These are phyloP conservation scores for Ogataea angusta DNA, from an alignment of 805 yeast genomes.

Conservation along the genomic window DNA sequence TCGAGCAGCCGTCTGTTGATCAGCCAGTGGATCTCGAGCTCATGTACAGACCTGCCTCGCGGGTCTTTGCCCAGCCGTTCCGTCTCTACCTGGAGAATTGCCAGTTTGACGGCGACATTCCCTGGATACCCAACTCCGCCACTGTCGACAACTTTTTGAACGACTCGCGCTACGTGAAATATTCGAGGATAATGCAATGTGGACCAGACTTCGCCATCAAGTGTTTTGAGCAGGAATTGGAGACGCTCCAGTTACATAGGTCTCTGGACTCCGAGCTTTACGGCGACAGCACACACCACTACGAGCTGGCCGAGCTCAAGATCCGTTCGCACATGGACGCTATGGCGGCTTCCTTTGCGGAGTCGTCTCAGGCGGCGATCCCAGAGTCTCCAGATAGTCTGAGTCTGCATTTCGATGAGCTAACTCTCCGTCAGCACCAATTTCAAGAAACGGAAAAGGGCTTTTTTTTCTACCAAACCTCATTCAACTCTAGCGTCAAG, in stretches of 20 bases:
- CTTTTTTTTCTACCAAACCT: slow-evolving; percentile 68
- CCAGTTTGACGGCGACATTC: slow-evolving; percentile 44
- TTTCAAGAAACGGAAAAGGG: slow-evolving; percentile 37
- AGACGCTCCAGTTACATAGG: slow-evolving; percentile 45
- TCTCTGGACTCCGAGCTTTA: slow-evolving; percentile 59
- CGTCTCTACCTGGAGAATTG: slow-evolving; percentile 23
- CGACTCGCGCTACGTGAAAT: slow-evolving; percentile 37
- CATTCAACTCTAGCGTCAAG: slow-evolving; percentile 61
- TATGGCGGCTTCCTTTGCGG: slow-evolving; percentile 34
- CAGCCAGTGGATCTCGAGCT: slow-evolving; percentile 58
- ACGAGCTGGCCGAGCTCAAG: slow-evolving; percentile 50
- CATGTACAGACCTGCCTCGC: slow-evolving; percentile 47
- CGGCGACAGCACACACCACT: slow-evolving; percentile 56
- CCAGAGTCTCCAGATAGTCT: slow-evolving; percentile 2
- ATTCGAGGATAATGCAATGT: slow-evolving; percentile 69
- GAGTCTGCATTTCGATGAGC: slow-evolving; percentile 14
- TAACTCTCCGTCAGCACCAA: slow-evolving; percentile 17
- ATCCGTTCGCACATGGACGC: slow-evolving; percentile 46
- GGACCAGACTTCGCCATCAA: slow-evolving; percentile 49
- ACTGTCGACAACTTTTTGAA: slow-evolving; percentile 25
- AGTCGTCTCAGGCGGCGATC: slow-evolving; percentile 4
- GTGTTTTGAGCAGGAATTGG: slow-evolving; percentile 60
- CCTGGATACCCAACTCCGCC: slow-evolving; percentile 41
- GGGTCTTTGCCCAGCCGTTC: slow-evolving; percentile 33
- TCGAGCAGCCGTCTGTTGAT: slow-evolving; percentile 56